Base-by-base conservation (phyloP, 768 basidiomycete species). In the Tephrocybe sp. region DNA sequence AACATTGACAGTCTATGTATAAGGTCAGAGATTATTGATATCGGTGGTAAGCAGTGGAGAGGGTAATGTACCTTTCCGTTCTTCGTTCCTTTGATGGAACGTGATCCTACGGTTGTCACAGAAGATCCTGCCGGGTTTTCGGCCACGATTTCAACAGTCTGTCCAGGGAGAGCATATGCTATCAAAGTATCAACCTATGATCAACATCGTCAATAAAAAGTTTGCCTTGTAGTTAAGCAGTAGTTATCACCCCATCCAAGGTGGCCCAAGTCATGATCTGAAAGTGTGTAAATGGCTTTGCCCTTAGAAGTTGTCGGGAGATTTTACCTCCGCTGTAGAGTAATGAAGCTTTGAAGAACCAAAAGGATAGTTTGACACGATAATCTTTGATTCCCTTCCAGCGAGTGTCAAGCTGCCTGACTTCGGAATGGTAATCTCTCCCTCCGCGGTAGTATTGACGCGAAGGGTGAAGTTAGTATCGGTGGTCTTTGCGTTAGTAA, bases 331-430 rank as follows among this genome's bases (percentile, higher is more conserved):
- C 0, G 83, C 80, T 0, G 86, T 87, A 2, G 84, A 79, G 65
- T 85, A 88, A 23, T 77, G 66, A 7, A 85, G 56, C 50, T 60
- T 69, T 10, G 76, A 75, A 10, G 53, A 42, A 16, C 86, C 86
- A 53, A 84, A 87, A 9, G 70, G 69, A 62, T 84, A 83, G 57
- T 86, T 80, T 2, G 82, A 77, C 13, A 84, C 73, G 16, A 87
- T 63, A 19, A 85, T 68, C 64, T 83, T 86, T 42, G 77, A 82
- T 61, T 85, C 80, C 44, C 84, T 73, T 30, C 85, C 86, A 16
- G 66, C 62, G n/a, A 86, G 71, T n/a, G 73, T 72, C 46, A 87
- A 70, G 25, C 64, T 59, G 5, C 71, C 72, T 5, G 68, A 60
- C 57, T 67, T 47, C 60, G 71, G 61, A 71, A 68, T 15, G 53